A percentile compares a stretch with the other conserved stretches of the same genome.
These are phyloP conservation scores for Auxenochlorella pyrenoidosa DNA, from an alignment of 139 green algal genomes.

Conservation along the genomic window DNA sequence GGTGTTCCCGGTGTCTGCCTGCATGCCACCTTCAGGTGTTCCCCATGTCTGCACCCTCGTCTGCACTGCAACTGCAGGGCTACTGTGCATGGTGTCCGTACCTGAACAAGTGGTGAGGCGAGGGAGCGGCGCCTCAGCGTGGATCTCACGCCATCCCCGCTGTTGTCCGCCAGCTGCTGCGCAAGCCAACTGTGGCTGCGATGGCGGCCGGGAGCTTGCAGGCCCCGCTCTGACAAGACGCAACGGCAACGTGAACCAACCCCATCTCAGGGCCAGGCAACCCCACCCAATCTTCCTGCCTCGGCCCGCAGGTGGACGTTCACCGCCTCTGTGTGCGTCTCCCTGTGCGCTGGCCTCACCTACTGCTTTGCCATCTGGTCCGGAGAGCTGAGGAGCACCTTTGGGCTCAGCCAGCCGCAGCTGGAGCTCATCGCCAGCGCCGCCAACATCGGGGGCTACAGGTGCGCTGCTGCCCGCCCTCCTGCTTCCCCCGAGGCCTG, in stretches of 20 bases:
- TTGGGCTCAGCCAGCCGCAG: slow-evolving; percentile 32
- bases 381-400: slow-evolving; percentile 21
- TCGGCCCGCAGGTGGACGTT: slow-evolving; percentile 22
- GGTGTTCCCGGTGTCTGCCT: too few relatives aligned
- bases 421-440: slow-evolving; percentile 22
- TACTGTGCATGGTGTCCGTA: slow-evolving; percentile 1
- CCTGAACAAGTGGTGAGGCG: slow-evolving; percentile 10
- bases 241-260: too few relatives aligned
- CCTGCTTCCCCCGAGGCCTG: too few relatives aligned
- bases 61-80: neutral
- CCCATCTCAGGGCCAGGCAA: too few relatives aligned
- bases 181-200: neutral
- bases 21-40: neutral
- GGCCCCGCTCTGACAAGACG: neutral
- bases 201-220: neutral
- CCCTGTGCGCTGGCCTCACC: slow-evolving; percentile 30
- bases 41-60: neutral
- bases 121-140: neutral
- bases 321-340: slow-evolving; percentile 24
- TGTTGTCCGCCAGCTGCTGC: neutral
- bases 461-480: neutral
- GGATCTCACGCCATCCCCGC: too few relatives aligned
- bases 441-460: slow-evolving; percentile 46
- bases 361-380: slow-evolving; percentile 49
- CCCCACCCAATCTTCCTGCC: too few relatives aligned